A percentile compares a stretch with the other conserved stretches of the same genome.
phyloP scores from a whole-genome alignment of 2,329 filamentous ascomycete species.

The Phialophora expanda region DNA sequence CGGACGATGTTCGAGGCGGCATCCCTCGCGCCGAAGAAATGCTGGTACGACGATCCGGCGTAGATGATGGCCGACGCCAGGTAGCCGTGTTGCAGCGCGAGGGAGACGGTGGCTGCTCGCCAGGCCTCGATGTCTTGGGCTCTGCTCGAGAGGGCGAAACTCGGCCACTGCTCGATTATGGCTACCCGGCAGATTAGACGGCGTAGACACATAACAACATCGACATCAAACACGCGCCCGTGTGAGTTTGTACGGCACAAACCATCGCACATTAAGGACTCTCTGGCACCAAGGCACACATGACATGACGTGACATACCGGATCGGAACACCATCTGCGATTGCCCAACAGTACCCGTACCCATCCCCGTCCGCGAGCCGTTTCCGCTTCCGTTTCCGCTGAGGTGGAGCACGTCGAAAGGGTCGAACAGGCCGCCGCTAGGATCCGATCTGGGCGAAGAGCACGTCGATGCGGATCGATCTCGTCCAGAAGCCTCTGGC shows the following conservation, averaged over 20 bases:
- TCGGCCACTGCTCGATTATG: slow-evolving; percentile 28
- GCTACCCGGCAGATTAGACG: slow-evolving; percentile 17
- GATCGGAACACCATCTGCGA: slow-evolving; percentile 21
- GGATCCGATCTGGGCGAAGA: slow-evolving; percentile 7
- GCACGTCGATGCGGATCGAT: not conserved
- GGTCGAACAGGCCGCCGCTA: slow-evolving; percentile 17
- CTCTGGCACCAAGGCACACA: not conserved
- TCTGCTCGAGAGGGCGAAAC: slow-evolving; percentile 23
- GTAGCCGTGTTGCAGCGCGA: slow-evolving; percentile 20
- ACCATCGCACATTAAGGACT: not conserved
- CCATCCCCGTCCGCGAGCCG: too few relatives aligned
- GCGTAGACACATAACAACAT: not conserved
- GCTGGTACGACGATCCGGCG: slow-evolving; percentile 23
- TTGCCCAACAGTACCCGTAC: not conserved
- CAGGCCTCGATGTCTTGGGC: slow-evolving; percentile 23
- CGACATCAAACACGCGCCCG: not conserved
- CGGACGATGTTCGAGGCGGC: slow-evolving; percentile 11
- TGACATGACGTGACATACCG: slow-evolving; percentile 18
- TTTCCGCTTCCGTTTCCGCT: not conserved
- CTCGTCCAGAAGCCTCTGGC: not conserved
- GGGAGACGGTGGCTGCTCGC: slow-evolving; percentile 15
- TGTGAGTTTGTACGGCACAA: not conserved
- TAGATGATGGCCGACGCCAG: slow-evolving; percentile 26
- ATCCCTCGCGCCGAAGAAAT: slow-evolving; percentile 25
- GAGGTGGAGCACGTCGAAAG: slow-evolving; percentile 22